These are phyloP conservation scores for Fusarium sarcochroum DNA, from an alignment of 2,329 filamentous ascomycete genomes.

Conservation along the genomic window DNA sequence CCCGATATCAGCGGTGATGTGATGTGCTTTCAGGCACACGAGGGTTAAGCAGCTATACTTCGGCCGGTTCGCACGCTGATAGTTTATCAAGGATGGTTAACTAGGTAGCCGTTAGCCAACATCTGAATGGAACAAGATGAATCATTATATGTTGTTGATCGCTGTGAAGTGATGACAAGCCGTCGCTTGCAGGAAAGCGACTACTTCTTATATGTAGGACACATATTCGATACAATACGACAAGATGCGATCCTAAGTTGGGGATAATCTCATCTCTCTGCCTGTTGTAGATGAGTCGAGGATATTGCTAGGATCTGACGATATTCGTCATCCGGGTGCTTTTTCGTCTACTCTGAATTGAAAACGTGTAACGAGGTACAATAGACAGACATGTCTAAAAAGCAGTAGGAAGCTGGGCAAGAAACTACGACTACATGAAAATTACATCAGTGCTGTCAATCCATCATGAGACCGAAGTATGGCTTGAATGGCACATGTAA, in stretches of 20 bases:
- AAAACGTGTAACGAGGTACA: too few relatives aligned
- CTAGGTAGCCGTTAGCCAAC: conserved; percentile 19
- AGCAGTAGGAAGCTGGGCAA: too few relatives aligned
- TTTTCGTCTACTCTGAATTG: too few relatives aligned
- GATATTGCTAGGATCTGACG: too few relatives aligned
- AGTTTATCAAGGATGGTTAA: conserved; percentile 13
- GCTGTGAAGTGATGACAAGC: neutral
- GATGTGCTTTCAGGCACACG: conserved; percentile 14
- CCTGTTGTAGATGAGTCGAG: too few relatives aligned
- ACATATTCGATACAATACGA: too few relatives aligned
- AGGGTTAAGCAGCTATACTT: conserved; percentile 18
- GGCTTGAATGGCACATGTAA: conserved; percentile 27
- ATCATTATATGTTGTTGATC: neutral
- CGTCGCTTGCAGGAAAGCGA: neutral
- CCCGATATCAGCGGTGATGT: conserved; percentile 18
- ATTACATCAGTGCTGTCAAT: neutral
- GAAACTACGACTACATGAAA: too few relatives aligned
- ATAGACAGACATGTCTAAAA: too few relatives aligned
- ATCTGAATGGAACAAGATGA: conserved; percentile 14
- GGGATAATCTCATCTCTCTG: too few relatives aligned
- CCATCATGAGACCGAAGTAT: neutral
- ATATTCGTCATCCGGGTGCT: too few relatives aligned
- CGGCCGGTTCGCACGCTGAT: conserved; percentile 5
- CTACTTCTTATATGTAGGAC: too few relatives aligned
- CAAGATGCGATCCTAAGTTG: too few relatives aligned